These are phyloP conservation scores for Craterostigma plantagineum DNA, from an alignment of 257 asterid genomes.

Conservation along the genomic window DNA sequence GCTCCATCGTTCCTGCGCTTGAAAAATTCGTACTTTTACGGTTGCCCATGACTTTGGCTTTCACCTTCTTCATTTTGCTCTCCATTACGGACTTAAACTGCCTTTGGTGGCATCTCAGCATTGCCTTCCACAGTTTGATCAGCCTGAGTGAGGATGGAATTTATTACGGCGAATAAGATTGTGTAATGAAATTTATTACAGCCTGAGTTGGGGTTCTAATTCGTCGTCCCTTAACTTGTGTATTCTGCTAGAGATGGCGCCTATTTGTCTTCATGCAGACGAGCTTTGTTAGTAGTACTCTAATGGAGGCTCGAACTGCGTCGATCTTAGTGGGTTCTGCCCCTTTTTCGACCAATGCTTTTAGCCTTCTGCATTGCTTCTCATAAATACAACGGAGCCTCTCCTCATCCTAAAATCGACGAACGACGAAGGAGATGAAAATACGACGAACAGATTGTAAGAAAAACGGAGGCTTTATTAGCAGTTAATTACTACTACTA, in stretches of 20 bases:
- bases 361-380: slow-evolving; percentile 57
- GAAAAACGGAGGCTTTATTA: too few relatives aligned
- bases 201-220: slow-evolving; percentile 83
- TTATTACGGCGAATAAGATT: not conserved
- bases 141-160: slow-evolving; percentile 32
- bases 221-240: slow-evolving; percentile 81
- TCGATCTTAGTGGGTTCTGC: slow-evolving; percentile 73
- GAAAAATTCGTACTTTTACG: too few relatives aligned
- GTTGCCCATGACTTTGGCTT: slow-evolving; percentile 38
- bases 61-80: slow-evolving; percentile 59
- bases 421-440: slow-evolving; percentile 20
- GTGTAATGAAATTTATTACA: slow-evolving; percentile 12
- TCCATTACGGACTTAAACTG: slow-evolving; percentile 89
- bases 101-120: slow-evolving; percentile 84
- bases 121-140: slow-evolving; percentile 89
- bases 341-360: slow-evolving; percentile 50
- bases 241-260: slow-evolving; percentile 54
- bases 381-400: slow-evolving; percentile 55
- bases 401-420: slow-evolving; percentile 85
- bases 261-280: slow-evolving; percentile 62
- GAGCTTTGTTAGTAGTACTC: slow-evolving; percentile 48
- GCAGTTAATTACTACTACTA: slow-evolving; percentile 1
- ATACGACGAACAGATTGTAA: not conserved
- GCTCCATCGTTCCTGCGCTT: too few relatives aligned
- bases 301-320: slow-evolving; percentile 47